Evolutionary conservation across 2,329 filamentous ascomycete species (phyloP), one percentile per base, ranked within the genome.

Genomic region (Alternaria gaisen): DNA sequence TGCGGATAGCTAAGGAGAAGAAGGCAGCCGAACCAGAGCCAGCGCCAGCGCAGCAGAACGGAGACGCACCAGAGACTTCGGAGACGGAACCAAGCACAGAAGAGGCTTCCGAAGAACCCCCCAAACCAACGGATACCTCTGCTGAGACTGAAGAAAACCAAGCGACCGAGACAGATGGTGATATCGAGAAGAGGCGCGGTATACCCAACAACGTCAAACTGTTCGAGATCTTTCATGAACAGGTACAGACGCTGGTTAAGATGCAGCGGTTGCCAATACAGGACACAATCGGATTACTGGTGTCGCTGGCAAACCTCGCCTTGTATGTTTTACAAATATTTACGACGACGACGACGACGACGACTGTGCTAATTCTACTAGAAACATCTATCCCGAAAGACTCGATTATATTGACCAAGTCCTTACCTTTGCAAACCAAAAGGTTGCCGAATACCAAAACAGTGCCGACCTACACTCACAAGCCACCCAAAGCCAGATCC

Each of bases 331-430:
- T 38, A n/a, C 40, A 4, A 7, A 30, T 24, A 10, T n/a, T 3
- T 50, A 11, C 18, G 26, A 26, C 2, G 11, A 14, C 4, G 4
- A n/a, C n/a, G n/a, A n/a, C n/a, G 22, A 24, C 22, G 22, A 24
- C 1, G 2, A 18, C 9, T 40, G 9, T 44, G 51, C 78, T 82
- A 64, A 81, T 56, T 40, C 38, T 10, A 9, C 2, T 48, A 85
- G 83, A 63, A 98, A 97, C 78, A 97, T 98, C 68, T 98, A 99
- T 74, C 94, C 95, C 0, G 90, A 95, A 65, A 87, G 91, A 58
- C 83, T 98, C 61, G 94, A 98, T 82, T 98, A 97, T 72, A 92
- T 98, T 51, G 93, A 99, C 74, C 94, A 98, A 78, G 91, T 98
- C 48, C 84, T 99, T 40, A 89, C 91, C 56, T 98, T 95, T 77